These are phyloP conservation scores for Psophocarpus tetragonolobus DNA, from an alignment of 306 rosid species.

Conservation along the genomic window DNA sequence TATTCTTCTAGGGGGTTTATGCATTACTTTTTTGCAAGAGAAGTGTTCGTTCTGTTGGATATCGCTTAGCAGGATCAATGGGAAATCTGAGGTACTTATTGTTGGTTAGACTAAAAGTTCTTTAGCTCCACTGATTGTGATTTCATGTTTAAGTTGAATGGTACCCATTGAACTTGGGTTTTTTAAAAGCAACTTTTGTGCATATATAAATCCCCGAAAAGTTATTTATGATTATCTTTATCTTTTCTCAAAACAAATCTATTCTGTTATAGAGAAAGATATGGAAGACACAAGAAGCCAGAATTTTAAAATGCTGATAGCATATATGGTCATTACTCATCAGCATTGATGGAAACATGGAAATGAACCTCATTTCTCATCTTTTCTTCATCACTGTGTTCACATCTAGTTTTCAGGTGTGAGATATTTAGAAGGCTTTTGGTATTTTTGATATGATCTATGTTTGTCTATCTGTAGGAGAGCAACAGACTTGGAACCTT, in stretches of 20 bases:
- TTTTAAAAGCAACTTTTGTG: neutral
- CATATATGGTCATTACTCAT: neutral
- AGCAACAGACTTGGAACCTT: constrained; percentile 79
- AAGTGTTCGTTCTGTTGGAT: constrained; percentile 93
- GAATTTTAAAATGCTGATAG: constrained; percentile 24
- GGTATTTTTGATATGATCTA: constrained; percentile 12
- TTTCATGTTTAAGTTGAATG: constrained; percentile 26
- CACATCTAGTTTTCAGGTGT: constrained; percentile 17
- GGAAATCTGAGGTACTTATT: constrained; percentile 78
- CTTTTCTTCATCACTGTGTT: constrained; percentile 15
- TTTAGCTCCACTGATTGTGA: constrained; percentile 26
- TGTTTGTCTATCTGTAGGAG: constrained; percentile 52
- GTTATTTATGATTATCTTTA: neutral
- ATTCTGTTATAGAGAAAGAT: constrained; percentile 4
- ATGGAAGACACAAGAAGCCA: constrained; percentile 8
- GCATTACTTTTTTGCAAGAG: constrained; percentile 88
- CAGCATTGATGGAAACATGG: neutral
- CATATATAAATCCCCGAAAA: neutral
- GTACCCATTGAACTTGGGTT: constrained; percentile 13
- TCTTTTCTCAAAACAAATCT: constrained; percentile 5
- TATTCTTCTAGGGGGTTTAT: constrained; percentile 79
- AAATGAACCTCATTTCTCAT: constrained; percentile 20
- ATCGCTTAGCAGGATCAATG: constrained; percentile 87
- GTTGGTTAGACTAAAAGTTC: constrained; percentile 16
- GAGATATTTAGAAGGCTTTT: constrained; percentile 11